These are phyloP conservation scores for Capsicum chinense DNA, from an alignment of 257 asterid species.

Conservation along the genomic window DNA sequence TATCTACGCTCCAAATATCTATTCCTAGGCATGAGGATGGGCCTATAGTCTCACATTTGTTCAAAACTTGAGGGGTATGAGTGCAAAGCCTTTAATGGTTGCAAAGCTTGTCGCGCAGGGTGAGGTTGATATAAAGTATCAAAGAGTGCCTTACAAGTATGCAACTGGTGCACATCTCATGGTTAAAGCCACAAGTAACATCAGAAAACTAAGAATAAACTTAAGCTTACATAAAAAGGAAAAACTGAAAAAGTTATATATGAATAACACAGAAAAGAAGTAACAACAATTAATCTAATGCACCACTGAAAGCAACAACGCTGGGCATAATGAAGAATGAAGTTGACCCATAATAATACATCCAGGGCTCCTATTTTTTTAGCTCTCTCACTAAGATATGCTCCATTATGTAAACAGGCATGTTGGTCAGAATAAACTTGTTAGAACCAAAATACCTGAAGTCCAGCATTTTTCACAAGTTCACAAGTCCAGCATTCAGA, in stretches of 20 bases:
- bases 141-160: no score
- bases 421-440: background rate
- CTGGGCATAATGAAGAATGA: background rate
- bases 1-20: background rate
- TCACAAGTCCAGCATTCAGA: slow-evolving; percentile 36
- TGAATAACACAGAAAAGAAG: background rate
- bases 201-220: slow-evolving; percentile 11
- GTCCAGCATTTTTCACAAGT: slow-evolving; percentile 93
- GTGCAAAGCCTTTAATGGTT: background rate
- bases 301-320: background rate
- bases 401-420: background rate
- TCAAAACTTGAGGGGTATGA: background rate
- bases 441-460: slow-evolving; percentile 64
- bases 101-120: no score
- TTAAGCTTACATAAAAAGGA: background rate
- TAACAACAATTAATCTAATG: background rate
- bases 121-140: no score
- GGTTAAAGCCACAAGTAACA: background rate
- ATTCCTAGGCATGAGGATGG: background rate
- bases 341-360: background rate
- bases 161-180: no score
- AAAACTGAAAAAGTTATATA: background rate
- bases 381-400: slow-evolving; percentile 16
- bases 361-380: background rate
- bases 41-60: background rate